Conservation (phyloP, 352 stramenopile genomes). For the Phytophthora multivora region DNA sequence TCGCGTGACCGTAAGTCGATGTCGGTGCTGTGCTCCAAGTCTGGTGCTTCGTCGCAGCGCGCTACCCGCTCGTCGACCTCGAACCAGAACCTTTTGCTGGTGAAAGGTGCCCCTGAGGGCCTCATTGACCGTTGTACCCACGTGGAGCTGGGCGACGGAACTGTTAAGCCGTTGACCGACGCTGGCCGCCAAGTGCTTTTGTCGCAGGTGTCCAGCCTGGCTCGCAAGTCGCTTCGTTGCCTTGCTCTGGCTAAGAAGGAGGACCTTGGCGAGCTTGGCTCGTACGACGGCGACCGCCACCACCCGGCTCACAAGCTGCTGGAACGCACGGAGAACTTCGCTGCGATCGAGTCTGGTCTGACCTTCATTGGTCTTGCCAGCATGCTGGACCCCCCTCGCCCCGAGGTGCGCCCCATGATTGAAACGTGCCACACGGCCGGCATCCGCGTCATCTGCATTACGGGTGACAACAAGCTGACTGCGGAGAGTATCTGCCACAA, state of each 20-base stretch:
- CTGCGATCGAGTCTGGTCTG: constrained; percentile 95
- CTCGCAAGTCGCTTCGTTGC: constrained; percentile 94
- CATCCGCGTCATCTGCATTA: constrained; percentile 99
- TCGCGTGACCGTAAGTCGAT: constrained; percentile 98
- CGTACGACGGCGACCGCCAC: constrained; percentile 86
- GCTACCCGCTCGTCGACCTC: constrained; percentile 66
- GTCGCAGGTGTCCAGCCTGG: constrained; percentile 91
- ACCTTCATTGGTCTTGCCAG: constrained; percentile 98
- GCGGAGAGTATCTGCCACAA: constrained; percentile 97
- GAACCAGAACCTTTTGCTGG: constrained; percentile 94
- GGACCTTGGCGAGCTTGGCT: constrained; percentile 79
- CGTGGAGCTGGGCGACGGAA: constrained; percentile 93
- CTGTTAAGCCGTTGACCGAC: constrained; percentile 91
- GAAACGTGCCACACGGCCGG: constrained; percentile 94
- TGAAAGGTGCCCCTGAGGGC: constrained; percentile 98
- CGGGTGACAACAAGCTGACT: constrained; percentile 98
- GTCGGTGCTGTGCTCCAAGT: constrained; percentile 92
- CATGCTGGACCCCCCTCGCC: constrained; percentile 98
- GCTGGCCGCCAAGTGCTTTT: constrained; percentile 88
- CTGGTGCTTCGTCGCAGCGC: constrained; percentile 32
- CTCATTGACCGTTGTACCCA: constrained; percentile 96
- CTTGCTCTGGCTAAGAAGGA: constrained; percentile 97
- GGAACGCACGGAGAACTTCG: constrained; percentile 89
- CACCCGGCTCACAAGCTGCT: constrained; percentile 85
- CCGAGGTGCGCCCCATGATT: constrained; percentile 97